Evolutionary conservation across 2,329 filamentous ascomycete genomes (phyloP).

Genomic region (Colletotrichum sp.): DNA sequence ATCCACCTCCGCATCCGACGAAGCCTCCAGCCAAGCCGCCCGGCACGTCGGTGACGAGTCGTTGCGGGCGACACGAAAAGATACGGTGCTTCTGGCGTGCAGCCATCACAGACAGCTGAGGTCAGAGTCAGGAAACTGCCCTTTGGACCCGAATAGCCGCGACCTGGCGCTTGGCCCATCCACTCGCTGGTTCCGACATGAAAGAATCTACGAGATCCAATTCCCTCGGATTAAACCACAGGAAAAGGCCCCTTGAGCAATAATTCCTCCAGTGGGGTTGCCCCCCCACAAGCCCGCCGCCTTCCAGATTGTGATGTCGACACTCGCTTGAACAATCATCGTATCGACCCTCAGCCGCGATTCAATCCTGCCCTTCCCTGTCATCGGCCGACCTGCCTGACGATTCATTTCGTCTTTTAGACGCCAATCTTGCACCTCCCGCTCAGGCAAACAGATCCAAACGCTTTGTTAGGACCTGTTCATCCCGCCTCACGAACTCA

Average conservation of each 20-base stretch:
- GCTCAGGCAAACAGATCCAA: neutral
- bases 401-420: neutral
- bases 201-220: conserved; percentile 4
- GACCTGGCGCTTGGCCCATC: neutral
- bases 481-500: neutral
- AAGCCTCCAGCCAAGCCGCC: neutral
- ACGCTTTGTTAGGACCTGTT: neutral
- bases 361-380: neutral
- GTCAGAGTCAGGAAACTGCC: neutral
- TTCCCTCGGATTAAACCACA: neutral
- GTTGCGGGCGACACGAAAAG: neutral
- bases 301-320: conserved; percentile 7
- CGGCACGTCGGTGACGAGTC: neutral
- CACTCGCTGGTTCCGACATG: neutral
- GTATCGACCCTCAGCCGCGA: neutral
- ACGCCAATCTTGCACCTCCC: neutral
- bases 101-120: neutral
- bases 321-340: neutral
- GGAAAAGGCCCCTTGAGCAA: neutral
- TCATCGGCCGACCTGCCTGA: neutral
- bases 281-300: neutral
- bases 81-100: neutral
- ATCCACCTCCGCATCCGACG: neutral
- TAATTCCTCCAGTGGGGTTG: neutral
- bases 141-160: conserved; percentile 3